Conservation (phyloP, 495 filamentous ascomycete genomes). For the Neurospora sp. region DNA sequence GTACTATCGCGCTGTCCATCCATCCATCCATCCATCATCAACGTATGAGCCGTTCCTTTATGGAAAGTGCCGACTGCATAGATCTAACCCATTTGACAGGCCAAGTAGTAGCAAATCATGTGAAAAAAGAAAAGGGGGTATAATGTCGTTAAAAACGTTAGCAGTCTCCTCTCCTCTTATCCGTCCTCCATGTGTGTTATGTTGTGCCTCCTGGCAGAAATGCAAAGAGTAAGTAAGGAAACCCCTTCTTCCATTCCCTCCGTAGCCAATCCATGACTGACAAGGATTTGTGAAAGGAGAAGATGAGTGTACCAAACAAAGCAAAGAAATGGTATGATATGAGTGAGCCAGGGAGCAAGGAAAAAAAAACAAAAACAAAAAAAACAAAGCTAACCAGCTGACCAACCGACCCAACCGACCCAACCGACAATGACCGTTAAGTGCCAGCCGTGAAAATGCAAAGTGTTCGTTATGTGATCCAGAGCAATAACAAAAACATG, state of each 20-base stretch:
- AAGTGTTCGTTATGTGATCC: conserved; percentile 1
- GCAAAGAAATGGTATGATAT: background rate
- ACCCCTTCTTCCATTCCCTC: background rate
- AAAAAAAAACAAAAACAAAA: background rate
- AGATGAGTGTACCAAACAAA: background rate
- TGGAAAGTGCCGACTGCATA: background rate
- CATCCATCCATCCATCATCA: background rate
- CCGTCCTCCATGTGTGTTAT: background rate
- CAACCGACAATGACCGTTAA: background rate
- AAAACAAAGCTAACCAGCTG: background rate
- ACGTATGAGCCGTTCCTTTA: background rate
- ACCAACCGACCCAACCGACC: background rate
- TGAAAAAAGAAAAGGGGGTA: conserved; percentile 15
- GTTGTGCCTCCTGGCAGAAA: background rate
- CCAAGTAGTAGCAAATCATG: background rate
- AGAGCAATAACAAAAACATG: background rate
- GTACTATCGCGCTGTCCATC: background rate
- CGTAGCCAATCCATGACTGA: background rate
- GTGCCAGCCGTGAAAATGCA: background rate
- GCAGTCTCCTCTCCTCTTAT: background rate
- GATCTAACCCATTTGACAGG: background rate
- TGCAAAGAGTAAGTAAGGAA: background rate
- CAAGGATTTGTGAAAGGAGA: background rate
- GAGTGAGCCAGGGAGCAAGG: background rate
- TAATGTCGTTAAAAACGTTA: background rate